phyloP scores from a whole-genome alignment of 495 filamentous ascomycete species.

The Daldinia vernicosa region DNA sequence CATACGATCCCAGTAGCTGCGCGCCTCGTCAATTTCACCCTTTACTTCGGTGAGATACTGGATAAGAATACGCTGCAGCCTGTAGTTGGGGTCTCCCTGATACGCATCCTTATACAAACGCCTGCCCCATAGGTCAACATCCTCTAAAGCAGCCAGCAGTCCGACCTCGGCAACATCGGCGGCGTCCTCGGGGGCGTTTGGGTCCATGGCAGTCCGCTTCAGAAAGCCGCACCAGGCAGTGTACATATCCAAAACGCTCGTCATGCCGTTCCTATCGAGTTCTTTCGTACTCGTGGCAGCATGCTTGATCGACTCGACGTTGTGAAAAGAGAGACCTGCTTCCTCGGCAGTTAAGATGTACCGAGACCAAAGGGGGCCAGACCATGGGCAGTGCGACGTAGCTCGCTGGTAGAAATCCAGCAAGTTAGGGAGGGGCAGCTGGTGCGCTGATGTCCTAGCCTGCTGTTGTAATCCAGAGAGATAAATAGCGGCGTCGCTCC shows the following conservation, averaged over 20 bases:
- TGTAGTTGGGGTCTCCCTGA: conserved; percentile 84
- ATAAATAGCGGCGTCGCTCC: conserved; percentile 84
- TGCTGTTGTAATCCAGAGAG: conserved; percentile 57
- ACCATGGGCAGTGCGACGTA: conserved; percentile 90
- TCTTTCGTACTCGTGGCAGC: conserved; percentile 84
- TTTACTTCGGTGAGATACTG: conserved; percentile 83
- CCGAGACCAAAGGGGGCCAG: conserved; percentile 87
- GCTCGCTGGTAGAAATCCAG: conserved; percentile 69
- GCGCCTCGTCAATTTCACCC: conserved; percentile 68
- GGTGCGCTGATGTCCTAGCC: conserved; percentile 41
- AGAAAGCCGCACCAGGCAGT: conserved; percentile 93
- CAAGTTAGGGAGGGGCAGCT: conserved; percentile 52
- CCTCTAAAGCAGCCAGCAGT: conserved; percentile 82
- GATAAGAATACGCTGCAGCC: conserved; percentile 89
- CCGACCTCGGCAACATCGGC: conserved; percentile 92
- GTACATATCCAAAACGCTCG: conserved; percentile 87
- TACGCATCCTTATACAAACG: conserved; percentile 77
- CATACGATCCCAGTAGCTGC: conserved; percentile 78
- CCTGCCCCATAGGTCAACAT: conserved; percentile 78
- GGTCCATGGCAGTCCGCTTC: conserved; percentile 79
- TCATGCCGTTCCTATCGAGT: conserved; percentile 75
- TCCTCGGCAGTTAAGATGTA: conserved; percentile 84
- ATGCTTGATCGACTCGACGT: conserved; percentile 89
- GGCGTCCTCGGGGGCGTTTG: conserved; percentile 82
- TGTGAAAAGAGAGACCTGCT: conserved; percentile 74